A percentile compares a stretch with the other conserved stretches of the same genome.
Conservation (phyloP, 2,329 filamentous ascomycete species). For the Dothistroma pini region DNA sequence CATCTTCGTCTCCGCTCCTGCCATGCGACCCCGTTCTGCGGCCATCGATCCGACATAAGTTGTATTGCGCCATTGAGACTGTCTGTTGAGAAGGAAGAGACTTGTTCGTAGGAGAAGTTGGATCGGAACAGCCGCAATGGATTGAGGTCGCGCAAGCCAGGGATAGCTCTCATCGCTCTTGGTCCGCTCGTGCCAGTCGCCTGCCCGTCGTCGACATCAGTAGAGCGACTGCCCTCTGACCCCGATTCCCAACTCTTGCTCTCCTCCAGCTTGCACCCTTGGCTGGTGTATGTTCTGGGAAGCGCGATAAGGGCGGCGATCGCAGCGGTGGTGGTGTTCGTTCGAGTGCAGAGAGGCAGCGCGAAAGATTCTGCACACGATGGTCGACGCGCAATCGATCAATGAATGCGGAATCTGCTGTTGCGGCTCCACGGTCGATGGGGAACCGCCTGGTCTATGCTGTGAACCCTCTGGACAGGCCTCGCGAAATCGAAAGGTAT, state of each 20-base stretch:
- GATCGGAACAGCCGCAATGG: slow-evolving; percentile 44
- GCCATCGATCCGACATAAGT: slow-evolving; percentile 14
- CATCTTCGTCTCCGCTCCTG: slow-evolving; percentile 21
- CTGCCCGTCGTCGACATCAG: slow-evolving; percentile 19
- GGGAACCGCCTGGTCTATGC: not conserved
- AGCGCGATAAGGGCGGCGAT: not conserved
- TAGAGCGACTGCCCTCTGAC: slow-evolving; percentile 26
- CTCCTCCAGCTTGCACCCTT: slow-evolving; percentile 23
- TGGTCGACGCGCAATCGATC: not conserved
- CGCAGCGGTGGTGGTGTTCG: not conserved
- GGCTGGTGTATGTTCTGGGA: not conserved
- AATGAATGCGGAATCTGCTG: not conserved
- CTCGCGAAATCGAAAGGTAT: not conserved
- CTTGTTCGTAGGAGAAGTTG: slow-evolving; percentile 46
- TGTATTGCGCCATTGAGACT: slow-evolving; percentile 34
- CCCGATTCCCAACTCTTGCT: slow-evolving; percentile 22
- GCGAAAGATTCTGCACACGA: not conserved
- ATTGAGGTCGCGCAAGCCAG: slow-evolving; percentile 41
- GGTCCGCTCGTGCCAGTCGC: slow-evolving; percentile 8
- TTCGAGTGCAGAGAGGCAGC: not conserved
- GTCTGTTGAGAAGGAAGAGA: slow-evolving; percentile 37
- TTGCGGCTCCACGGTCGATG: not conserved
- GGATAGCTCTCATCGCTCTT: slow-evolving; percentile 24
- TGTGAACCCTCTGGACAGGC: not conserved
- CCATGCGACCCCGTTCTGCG: slow-evolving; percentile 38